A percentile compares a stretch with the other conserved stretches of the same genome.
phyloP scores from a whole-genome alignment of 2,329 filamentous ascomycete genomes.

The Colletotrichum sansevieriae region DNA sequence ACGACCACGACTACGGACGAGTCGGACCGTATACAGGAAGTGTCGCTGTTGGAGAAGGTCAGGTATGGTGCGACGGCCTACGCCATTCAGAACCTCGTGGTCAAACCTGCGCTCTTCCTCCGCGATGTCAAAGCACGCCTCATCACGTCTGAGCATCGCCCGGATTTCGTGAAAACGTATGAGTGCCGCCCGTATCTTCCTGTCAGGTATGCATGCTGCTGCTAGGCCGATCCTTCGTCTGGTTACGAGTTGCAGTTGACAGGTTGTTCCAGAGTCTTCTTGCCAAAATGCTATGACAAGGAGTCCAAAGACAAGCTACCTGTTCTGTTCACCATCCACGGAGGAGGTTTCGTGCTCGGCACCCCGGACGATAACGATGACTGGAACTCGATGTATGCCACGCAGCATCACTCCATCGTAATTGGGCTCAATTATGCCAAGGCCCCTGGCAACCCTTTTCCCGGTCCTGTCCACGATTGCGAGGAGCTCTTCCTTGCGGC shows the following conservation, averaged over 20 bases:
- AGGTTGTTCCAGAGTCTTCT: conserved; percentile 52
- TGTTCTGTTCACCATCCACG: conserved; percentile 63
- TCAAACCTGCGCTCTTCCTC: conserved; percentile 30
- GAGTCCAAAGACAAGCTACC: conserved; percentile 51
- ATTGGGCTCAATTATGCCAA: conserved; percentile 63
- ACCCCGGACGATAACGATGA: conserved; percentile 58
- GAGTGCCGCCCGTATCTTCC: conserved; percentile 37
- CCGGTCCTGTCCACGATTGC: conserved; percentile 58
- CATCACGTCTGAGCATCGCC: conserved; percentile 31
- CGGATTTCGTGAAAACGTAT: conserved; percentile 39
- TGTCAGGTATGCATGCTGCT: conserved; percentile 30
- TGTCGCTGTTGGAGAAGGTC: conserved; percentile 27
- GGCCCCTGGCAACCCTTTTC: conserved; percentile 59
- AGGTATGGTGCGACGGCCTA: conserved; percentile 33
- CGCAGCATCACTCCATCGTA: conserved; percentile 56
- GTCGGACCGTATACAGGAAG: conserved; percentile 15
- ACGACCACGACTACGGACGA: conserved; percentile 20
- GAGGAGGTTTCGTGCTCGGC: conserved; percentile 63
- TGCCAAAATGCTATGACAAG: conserved; percentile 52
- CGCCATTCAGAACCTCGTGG: conserved; percentile 35
- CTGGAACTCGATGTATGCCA: conserved; percentile 60
- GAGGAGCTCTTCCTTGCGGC: conserved; percentile 57
- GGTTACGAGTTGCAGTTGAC: not conserved
- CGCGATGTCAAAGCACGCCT: conserved; percentile 27
- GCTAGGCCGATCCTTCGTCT: not conserved